Evolutionary conservation across 805 yeast genomes (phyloP).

Genomic region (Kodamaea fukazawae): DNA sequence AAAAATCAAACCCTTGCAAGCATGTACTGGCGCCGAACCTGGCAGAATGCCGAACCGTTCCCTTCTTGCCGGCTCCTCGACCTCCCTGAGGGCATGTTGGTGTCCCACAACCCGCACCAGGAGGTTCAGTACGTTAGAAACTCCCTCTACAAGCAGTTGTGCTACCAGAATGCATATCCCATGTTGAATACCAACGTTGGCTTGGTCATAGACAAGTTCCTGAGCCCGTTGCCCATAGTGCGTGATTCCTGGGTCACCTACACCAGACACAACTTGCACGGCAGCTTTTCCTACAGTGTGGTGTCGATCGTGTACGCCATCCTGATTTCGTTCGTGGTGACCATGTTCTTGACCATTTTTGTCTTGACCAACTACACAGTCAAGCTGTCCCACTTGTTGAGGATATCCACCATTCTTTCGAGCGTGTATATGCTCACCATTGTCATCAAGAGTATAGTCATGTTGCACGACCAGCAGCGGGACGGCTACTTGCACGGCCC

Average conservation of each 20-base stretch:
- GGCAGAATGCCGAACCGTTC: slow-evolving; percentile 21
- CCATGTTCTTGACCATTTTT: slow-evolving; percentile 60
- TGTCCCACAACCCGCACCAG: slow-evolving; percentile 23
- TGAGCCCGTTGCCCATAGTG: slow-evolving; percentile 42
- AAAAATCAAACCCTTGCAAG: neutral
- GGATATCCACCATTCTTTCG: slow-evolving; percentile 49
- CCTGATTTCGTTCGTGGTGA: slow-evolving; percentile 62
- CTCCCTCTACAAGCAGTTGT: slow-evolving; percentile 29
- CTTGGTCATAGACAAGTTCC: slow-evolving; percentile 23
- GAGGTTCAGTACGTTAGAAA: slow-evolving; percentile 22
- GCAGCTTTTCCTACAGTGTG: slow-evolving; percentile 52
- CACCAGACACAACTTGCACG: slow-evolving; percentile 29
- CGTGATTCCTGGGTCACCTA: slow-evolving; percentile 48
- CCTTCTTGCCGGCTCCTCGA: slow-evolving; percentile 30
- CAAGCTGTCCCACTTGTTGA: slow-evolving; percentile 53
- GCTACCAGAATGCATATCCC: slow-evolving; percentile 32
- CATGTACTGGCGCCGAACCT: slow-evolving; percentile 37
- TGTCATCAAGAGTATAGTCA: slow-evolving; percentile 46
- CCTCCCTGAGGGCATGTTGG: slow-evolving; percentile 33
- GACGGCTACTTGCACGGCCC: slow-evolving; percentile 44
- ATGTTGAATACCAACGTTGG: slow-evolving; percentile 40
- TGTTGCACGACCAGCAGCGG: slow-evolving; percentile 47
- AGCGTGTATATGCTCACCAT: slow-evolving; percentile 54
- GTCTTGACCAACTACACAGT: slow-evolving; percentile 64
- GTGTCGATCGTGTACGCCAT: slow-evolving; percentile 62